Conservation (phyloP, 805 yeast species). For the Saccharomycopsis sp. region DNA sequence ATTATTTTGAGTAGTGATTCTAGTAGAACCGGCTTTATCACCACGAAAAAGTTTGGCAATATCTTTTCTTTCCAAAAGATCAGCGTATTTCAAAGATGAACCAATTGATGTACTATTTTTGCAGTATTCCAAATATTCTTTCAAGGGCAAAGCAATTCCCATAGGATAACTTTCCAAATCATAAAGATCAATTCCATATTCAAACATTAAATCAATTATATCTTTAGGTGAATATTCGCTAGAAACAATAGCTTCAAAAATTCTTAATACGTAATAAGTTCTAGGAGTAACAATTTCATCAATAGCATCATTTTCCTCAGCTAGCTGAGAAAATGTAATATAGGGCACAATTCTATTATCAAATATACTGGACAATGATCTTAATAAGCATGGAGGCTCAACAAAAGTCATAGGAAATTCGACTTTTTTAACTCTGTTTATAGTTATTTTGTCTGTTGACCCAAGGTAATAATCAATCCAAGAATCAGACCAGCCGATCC, state of each 20-base stretch:
- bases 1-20: not conserved
- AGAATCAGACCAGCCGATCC: slow-evolving; percentile 65
- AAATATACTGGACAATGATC: slow-evolving; percentile 43
- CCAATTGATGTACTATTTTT: slow-evolving; percentile 35
- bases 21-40: slow-evolving; percentile 6
- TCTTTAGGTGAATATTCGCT: slow-evolving; percentile 39
- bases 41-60: slow-evolving; percentile 28
- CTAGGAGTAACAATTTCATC: slow-evolving; percentile 59
- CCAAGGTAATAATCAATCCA: slow-evolving; percentile 53
- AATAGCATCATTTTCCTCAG: slow-evolving; percentile 48
- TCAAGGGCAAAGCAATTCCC: slow-evolving; percentile 60
- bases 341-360: slow-evolving; percentile 38
- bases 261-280: slow-evolving; percentile 43
- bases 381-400: slow-evolving; percentile 58
- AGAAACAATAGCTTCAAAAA: slow-evolving; percentile 55
- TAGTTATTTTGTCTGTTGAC: slow-evolving; percentile 20
- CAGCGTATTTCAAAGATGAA: slow-evolving; percentile 33
- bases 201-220: slow-evolving; percentile 52
- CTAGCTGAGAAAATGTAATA: slow-evolving; percentile 55
- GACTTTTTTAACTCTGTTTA: not conserved
- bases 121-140: slow-evolving; percentile 44
- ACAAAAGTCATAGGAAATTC: slow-evolving; percentile 29
- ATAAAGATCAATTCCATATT: slow-evolving; percentile 37
- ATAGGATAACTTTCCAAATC: slow-evolving; percentile 63
- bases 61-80: slow-evolving; percentile 61